Base-by-base conservation (phyloP, 2,329 filamentous ascomycete species). In the Colletotrichum acutatum region DNA sequence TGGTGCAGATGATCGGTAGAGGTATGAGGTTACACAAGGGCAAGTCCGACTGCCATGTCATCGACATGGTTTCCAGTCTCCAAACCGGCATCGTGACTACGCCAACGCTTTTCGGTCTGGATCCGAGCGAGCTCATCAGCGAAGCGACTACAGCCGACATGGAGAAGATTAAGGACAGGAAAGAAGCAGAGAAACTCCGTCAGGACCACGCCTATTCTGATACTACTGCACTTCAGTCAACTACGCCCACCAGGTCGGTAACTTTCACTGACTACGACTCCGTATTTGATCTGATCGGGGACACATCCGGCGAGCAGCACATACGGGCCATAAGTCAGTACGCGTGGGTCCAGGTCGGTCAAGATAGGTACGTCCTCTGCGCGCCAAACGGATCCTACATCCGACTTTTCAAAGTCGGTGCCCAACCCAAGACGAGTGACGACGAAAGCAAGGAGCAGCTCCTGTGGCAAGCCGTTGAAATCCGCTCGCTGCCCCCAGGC, bases 1-100 rank as follows among this genome's bases (percentile, higher is more conserved):
- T 99, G 1, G 91, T 98, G 0, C 97, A 99, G 82, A 99, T 99
- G 97, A 98, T 99, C 74, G 97, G 97, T 0, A 90, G 97, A 77
- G 97, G 97, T 5, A 94, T 99, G 90, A 91, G 97, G 54, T 84
- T 98, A 52, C 89, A 94, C 80, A 86, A 91, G 0, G 93, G 90
- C 14, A 99, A 99, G 82, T 85, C 91, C 52, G 90, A 98, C 79
- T 99, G 97, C 77, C 97, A 98, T 80, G 88, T 99, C 72, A 97
- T 99, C 78, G 97, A 99, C 82, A 95, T 99, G 91, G 97, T 98
- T 0, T 93, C 95, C 0, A 95, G 92, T 49, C 85, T 98, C 26
- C 91, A 92, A 64, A 93, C 92, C 0, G 97, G 97, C 5, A 94
- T 99, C 64, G 90, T 98, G 3, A 97, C 95, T 0, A 95, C 94